Evolutionary conservation across 495 filamentous ascomycete genomes (phyloP), one percentile per base, ranked within the genome.

Genomic region (Evernia prunastri): DNA sequence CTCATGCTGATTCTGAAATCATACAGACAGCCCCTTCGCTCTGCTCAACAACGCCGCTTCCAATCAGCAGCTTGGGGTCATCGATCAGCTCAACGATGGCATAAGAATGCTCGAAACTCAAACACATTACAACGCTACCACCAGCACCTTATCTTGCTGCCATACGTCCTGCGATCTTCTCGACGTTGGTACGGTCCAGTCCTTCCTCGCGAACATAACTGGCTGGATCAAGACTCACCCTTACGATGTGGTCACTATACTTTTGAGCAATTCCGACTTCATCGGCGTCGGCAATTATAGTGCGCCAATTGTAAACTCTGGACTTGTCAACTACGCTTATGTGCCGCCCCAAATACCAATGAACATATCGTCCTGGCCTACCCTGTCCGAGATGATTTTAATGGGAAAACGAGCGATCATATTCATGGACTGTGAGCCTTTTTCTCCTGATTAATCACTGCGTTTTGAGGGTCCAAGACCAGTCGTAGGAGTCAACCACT

Each of bases 21-120:
- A n/a, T n/a, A n/a, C n/a, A n/a, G n/a, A 96, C 77, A 92, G 87
- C 39, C 89, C 91, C 25, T 97, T 97, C 72, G 83, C 85, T 29
- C 53, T 71, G 39, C 69, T 79, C 69, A 84, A 88, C 70, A 88
- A 89, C 72, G 82, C 85, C 4, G 90, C 87, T 1, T 81, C 88
- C 61, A 97, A 96, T 72, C 93, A 97, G 73, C 75, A 78, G 8
- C 76, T 88, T 42, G 73, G 76, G 56, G 90, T 96, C 53, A 79
- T 79, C 8, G 72, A 81, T 56, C 93, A 97, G 76, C 77, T 97
- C 37, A 82, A 96, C 70, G 91, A 95, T 67, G 93, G 93, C 20
- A 79, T 96, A 66, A 87, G 93, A 58, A 93, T 96, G 82, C 69
- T 97, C 20, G 91, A 96, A 79, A 91, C 86, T 33, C 90, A 97